phyloP scores from a whole-genome alignment of 225 moss, liverwort and hornwort genomes.

The Lunularia cruciata region DNA sequence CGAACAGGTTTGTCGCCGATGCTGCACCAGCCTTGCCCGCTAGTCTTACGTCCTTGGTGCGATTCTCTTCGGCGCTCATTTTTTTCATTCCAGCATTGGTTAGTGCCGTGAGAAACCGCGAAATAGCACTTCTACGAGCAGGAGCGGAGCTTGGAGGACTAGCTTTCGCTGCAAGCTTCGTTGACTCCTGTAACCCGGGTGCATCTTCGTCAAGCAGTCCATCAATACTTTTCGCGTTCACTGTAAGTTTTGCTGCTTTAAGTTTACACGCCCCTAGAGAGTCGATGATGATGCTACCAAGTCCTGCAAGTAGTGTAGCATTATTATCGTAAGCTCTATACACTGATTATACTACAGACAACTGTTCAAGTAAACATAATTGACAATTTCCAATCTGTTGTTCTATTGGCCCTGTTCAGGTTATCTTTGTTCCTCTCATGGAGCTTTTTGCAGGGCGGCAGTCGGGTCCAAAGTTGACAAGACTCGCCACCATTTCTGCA shows the following conservation, averaged over 20 bases:
- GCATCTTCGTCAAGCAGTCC: constrained; percentile 69
- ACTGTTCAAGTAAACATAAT: too few relatives aligned
- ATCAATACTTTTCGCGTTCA: constrained; percentile 76
- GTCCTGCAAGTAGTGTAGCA: too few relatives aligned
- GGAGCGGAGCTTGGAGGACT: constrained; percentile 75
- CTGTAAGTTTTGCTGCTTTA: constrained; percentile 37
- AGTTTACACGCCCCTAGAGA: too few relatives aligned
- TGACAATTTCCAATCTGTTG: too few relatives aligned
- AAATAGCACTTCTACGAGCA: constrained; percentile 58
- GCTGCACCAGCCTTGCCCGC: constrained; percentile 63
- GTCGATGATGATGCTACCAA: too few relatives aligned
- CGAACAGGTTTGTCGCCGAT: constrained; percentile 61
- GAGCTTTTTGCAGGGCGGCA: constrained; percentile 69
- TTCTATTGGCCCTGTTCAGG: constrained; percentile 46
- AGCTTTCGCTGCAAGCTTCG: constrained; percentile 56
- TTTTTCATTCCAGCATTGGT: constrained; percentile 66
- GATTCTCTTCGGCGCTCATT: constrained; percentile 60
- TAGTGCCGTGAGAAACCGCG: constrained; percentile 26
- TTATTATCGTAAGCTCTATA: too few relatives aligned
- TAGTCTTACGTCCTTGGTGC: constrained; percentile 61
- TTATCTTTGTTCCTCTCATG: constrained; percentile 81
- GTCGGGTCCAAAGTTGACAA: constrained; percentile 58
- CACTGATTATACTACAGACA: too few relatives aligned
- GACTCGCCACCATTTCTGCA: constrained; percentile 74
- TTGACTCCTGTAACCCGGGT: constrained; percentile 58